Base-by-base conservation (phyloP, 768 basidiomycete genomes). In the Boletus sp. region DNA sequence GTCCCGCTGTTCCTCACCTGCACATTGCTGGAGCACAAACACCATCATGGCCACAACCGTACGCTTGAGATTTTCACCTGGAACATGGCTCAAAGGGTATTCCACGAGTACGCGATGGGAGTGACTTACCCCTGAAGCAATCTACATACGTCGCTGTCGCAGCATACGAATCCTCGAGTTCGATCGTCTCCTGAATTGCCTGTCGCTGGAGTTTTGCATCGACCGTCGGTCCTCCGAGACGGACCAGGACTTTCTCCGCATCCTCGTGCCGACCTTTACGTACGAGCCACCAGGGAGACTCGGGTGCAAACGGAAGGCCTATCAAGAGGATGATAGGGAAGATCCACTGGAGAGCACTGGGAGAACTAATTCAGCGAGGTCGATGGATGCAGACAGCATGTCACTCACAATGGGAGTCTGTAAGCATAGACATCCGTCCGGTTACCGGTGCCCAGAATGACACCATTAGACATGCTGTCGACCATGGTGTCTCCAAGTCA, bases 251-350 rank as follows among this genome's bases (percentile, higher is more conserved):
- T 30, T 37, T 57, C 44, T 59, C 56, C 1, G 72, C 72, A 0
- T 71, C 66, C 11, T 65, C 67, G 3, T 64, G 4, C 10, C 64
- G 56, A 42, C 71, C 71, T 37, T 65, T 63, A 7, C 72, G 69
- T 2, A 73, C 72, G 7, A 73, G 62, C 72, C 72, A 73, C 72
- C 72, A 73, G 0, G 71, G 72, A 0, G 63, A 65, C 51, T 73
- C 72, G 0, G 72, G 71, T 3, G 70, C 70, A 32, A 73, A 70
- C 1, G 63, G 60, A 35, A 73, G 63, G 15, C 73, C 73, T 5
- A 64, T 48, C 46, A 73, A 52, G 45, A 73, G 64, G 4, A 72
- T 62, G 41, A 67, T 30, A 0, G 71, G 73, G 56, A 71, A 72
- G 40, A 73, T 68, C 67, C 71, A 73, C 39, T 73, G 72, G 14